These are phyloP conservation scores for Oryza longistaminata DNA, from an alignment of 176 grass and related monocot species.

Conservation along the genomic window DNA sequence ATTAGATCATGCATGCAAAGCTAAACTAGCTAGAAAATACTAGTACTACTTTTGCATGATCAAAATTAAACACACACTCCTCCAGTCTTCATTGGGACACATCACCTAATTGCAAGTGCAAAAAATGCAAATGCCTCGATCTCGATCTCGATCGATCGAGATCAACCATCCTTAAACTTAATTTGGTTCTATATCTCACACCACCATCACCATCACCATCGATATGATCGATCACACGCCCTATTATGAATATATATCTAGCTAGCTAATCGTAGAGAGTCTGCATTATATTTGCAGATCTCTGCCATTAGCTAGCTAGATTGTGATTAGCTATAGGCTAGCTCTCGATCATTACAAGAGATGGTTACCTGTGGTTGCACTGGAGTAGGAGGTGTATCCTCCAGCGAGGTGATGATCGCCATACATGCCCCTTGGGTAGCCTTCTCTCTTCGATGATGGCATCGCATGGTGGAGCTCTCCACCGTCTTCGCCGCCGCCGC, in stretches of 20 bases:
- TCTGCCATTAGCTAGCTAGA: background rate
- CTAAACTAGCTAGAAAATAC: constrained; percentile 24
- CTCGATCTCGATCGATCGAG: background rate
- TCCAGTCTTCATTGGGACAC: constrained; percentile 11
- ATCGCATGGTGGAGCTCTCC: constrained; percentile 32
- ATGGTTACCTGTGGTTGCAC: constrained; percentile 53
- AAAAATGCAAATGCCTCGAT: constrained; percentile 23
- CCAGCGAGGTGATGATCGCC: constrained; percentile 36
- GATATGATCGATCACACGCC: background rate
- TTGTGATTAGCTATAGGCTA: background rate
- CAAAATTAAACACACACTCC: constrained; percentile 30
- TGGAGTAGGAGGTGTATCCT: constrained; percentile 50
- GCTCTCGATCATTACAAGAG: constrained; percentile 41
- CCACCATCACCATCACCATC: background rate
- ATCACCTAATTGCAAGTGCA: constrained; percentile 18
- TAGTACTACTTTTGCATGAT: constrained; percentile 38
- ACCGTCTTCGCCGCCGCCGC: constrained; percentile 25
- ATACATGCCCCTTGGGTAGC: constrained; percentile 42
- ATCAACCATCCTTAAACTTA: background rate
- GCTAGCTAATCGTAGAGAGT: constrained; percentile 35
- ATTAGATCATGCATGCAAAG: constrained; percentile 44
- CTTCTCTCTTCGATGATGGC: constrained; percentile 34
- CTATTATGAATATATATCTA: background rate
- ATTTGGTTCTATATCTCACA: constrained; percentile 42
- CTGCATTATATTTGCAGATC: background rate